These are phyloP conservation scores for Mycena amicta DNA, from an alignment of 768 basidiomycete species.

Conservation along the genomic window DNA sequence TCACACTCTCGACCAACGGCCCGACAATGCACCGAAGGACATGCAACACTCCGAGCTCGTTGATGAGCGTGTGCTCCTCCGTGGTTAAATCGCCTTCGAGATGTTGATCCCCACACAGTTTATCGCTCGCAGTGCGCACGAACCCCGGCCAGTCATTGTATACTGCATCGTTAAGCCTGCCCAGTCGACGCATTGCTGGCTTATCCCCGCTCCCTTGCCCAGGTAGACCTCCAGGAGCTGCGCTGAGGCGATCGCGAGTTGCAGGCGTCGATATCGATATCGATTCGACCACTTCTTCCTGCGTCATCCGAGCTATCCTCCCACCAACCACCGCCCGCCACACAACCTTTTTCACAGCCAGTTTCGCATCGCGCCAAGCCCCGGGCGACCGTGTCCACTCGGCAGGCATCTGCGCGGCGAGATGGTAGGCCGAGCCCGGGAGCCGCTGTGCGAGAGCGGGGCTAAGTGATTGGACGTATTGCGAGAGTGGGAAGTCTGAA, in stretches of 20 bases:
- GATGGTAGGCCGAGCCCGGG: constrained; percentile 59
- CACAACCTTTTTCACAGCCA: constrained; percentile 67
- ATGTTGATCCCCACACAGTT: neutral
- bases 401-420: constrained; percentile 71
- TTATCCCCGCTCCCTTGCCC: constrained; percentile 39
- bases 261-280: too few relatives aligned
- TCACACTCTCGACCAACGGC: constrained; percentile 64
- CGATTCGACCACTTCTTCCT: too few relatives aligned
- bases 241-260: constrained; percentile 2
- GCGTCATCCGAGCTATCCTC: constrained; percentile 15
- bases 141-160: constrained; percentile 56
- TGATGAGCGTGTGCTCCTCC: constrained; percentile 30
- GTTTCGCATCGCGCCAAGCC: constrained; percentile 37
- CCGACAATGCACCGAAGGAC: constrained; percentile 70
- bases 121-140: constrained; percentile 28
- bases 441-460: constrained; percentile 38
- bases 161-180: constrained; percentile 51
- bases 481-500: constrained; percentile 62
- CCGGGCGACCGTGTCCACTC: constrained; percentile 53
- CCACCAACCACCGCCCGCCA: constrained; percentile 66
- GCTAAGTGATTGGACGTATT: constrained; percentile 26
- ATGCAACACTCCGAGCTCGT: constrained; percentile 59
- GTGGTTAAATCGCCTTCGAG: constrained; percentile 6
- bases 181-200: constrained; percentile 48
- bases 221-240: neutral